Percentiles rank a stretch among this genome's conserved stretches.
phyloP scores from a whole-genome alignment of 352 stramenopile genomes.

The Saprolegnia parasitica region DNA sequence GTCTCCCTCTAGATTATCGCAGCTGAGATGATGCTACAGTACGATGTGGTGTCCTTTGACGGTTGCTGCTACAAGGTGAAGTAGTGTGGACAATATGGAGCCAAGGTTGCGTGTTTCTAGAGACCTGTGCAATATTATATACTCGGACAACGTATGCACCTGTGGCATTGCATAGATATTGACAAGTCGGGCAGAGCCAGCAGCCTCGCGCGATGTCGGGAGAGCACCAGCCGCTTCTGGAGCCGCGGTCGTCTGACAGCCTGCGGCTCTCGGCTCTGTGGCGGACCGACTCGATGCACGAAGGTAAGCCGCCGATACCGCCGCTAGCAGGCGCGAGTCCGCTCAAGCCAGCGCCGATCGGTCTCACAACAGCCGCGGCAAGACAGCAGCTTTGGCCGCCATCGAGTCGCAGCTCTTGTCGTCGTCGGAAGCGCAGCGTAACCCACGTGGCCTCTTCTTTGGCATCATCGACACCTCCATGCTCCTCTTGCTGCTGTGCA shows the following conservation, averaged over 20 bases:
- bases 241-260: not conserved
- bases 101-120: not conserved
- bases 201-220: not conserved
- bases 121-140: not conserved
- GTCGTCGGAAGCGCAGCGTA: conserved; percentile 49
- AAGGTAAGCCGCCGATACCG: conserved; percentile 16
- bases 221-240: conserved; percentile 20
- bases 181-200: too few relatives aligned
- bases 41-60: too few relatives aligned
- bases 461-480: conserved; percentile 73
- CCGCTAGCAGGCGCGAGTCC: not conserved
- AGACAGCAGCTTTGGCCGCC: conserved; percentile 51
- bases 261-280: conserved; percentile 17
- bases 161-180: conserved; percentile 19
- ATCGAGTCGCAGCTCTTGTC: conserved; percentile 57
- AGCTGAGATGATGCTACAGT: too few relatives aligned
- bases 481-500: conserved; percentile 60
- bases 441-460: conserved; percentile 50
- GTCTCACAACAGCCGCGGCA: conserved; percentile 47
- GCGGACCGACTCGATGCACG: conserved; percentile 4
- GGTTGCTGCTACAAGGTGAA: too few relatives aligned
- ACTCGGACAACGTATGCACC: not conserved
- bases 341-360: conserved; percentile 31
- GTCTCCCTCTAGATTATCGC: too few relatives aligned
- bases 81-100: not conserved